Percentiles rank a stretch among this genome's conserved stretches.
These are phyloP conservation scores for Forsythia viridissima DNA, from an alignment of 257 asterid species.

Conservation along the genomic window DNA sequence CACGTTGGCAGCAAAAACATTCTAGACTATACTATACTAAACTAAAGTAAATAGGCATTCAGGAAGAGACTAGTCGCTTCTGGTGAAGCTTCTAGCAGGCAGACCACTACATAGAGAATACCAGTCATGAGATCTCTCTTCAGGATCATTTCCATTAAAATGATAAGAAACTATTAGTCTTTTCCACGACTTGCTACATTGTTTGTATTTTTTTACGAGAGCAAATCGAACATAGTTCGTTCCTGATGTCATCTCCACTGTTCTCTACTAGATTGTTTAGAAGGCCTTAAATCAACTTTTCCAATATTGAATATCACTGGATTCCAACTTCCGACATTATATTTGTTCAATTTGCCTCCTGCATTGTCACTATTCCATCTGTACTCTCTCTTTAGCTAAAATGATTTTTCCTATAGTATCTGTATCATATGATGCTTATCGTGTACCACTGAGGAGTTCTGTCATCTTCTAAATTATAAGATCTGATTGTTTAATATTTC, in stretches of 20 bases:
- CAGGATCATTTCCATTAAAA: background rate
- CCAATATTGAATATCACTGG: background rate
- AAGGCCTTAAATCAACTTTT: background rate
- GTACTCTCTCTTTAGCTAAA: background rate
- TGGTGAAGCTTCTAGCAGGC: background rate
- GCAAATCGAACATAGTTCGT: background rate
- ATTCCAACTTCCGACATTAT: background rate
- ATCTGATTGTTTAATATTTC: background rate
- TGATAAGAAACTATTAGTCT: background rate
- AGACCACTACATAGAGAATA: background rate
- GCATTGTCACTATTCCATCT: background rate
- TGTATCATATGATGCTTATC: background rate
- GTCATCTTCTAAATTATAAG: background rate
- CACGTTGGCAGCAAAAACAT: no score
- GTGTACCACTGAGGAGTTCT: background rate
- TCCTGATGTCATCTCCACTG: conserved; percentile 1
- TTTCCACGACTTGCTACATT: background rate
- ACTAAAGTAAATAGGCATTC: background rate
- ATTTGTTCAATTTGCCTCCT: background rate
- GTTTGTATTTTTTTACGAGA: background rate
- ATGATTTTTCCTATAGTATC: background rate
- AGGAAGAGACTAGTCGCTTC: background rate
- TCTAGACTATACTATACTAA: background rate
- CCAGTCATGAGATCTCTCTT: background rate
- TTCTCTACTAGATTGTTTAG: background rate